Base-by-base conservation (phyloP, 129 eudicot species). In the Ambrosia trifida region DNA sequence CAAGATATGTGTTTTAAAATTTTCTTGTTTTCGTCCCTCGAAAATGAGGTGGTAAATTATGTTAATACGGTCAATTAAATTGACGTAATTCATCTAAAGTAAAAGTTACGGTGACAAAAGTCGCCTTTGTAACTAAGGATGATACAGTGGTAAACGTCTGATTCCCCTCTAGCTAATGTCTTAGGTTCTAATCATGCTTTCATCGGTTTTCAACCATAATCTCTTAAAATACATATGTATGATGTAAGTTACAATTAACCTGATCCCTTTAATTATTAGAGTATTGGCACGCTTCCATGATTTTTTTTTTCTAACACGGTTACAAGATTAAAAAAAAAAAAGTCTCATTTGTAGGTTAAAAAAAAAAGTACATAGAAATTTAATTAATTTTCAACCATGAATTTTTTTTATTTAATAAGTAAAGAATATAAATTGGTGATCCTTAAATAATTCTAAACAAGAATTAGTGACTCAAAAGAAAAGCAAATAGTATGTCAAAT, bases 401-500 rank as follows among this genome's bases (percentile, higher is more conserved):
- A 52, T 7, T 52, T 5, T 12, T 50, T 5, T 7, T 52, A 16
- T 52, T 52, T 17, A 2, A n/a, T 51, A 53, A 54, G 61, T 54
- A 18, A 54, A 54, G 14, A 54, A 54, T 9, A 5, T 20, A 54
- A 53, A 54, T 24, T 24, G 0, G 1, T n/a, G 35, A 58, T 28
- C 40, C 30, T 28, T 30, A 28, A 58, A 30, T 58, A 11, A 30
- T 58, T 58, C 1, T 58, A 28, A 58, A 13, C 17, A 50, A 16
- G 24, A n/a, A n/a, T 16, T 50, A 16, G 44, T 40, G 44, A 54
- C 32, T 54, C 19, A 54, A 19, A 19, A 18, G 20, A 2, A 54
- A 54, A 19, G 13, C 10, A 54, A 19, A 54, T 32, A 47, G 13
- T 35, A 61, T 72, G 69, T 20, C 63, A 67, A 18, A 41, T 56